phyloP scores from a whole-genome alignment of 805 yeast species.

The Henningerozyma blattae region DNA sequence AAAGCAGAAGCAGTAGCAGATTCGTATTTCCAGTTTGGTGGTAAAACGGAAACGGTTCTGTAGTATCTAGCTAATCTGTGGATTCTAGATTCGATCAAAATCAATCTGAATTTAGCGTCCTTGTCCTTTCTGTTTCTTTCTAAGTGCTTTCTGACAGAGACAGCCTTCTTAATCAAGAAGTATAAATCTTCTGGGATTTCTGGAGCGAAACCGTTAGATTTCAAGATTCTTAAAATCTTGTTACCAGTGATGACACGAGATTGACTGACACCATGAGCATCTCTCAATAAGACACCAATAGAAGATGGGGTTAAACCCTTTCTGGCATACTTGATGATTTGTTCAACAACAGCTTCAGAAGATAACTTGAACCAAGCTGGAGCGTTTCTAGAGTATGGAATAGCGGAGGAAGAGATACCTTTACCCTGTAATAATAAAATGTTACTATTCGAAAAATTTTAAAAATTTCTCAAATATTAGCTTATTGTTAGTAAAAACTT shows the following conservation, averaged over 20 bases:
- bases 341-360: slow-evolving; percentile 92
- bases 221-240: slow-evolving; percentile 98
- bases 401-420: slow-evolving; percentile 98
- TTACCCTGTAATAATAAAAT: slow-evolving; percentile 58
- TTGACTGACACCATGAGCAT: slow-evolving; percentile 99
- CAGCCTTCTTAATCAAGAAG: slow-evolving; percentile 99
- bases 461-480: neutral
- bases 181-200: slow-evolving; percentile 99
- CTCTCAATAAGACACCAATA: slow-evolving; percentile 98
- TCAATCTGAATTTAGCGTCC: slow-evolving; percentile 99
- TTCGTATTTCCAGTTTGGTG: slow-evolving; percentile 99
- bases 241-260: slow-evolving; percentile 95
- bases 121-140: slow-evolving; percentile 99
- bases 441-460: neutral
- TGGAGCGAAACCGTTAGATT: slow-evolving; percentile 99
- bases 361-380: slow-evolving; percentile 99
- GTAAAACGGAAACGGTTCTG: slow-evolving; percentile 98
- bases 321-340: slow-evolving; percentile 98
- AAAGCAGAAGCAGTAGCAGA: slow-evolving; percentile 99
- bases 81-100: slow-evolving; percentile 99
- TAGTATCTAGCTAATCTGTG: slow-evolving; percentile 99
- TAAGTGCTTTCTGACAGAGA: slow-evolving; percentile 98
- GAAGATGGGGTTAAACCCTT: slow-evolving; percentile 99
- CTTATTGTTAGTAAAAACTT: slow-evolving; percentile 3
- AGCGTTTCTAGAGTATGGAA: slow-evolving; percentile 97